Evolutionary conservation across 163 green algal genomes (phyloP), one percentile per base, ranked within the genome.

Genomic region (Chlorella variabilis): DNA sequence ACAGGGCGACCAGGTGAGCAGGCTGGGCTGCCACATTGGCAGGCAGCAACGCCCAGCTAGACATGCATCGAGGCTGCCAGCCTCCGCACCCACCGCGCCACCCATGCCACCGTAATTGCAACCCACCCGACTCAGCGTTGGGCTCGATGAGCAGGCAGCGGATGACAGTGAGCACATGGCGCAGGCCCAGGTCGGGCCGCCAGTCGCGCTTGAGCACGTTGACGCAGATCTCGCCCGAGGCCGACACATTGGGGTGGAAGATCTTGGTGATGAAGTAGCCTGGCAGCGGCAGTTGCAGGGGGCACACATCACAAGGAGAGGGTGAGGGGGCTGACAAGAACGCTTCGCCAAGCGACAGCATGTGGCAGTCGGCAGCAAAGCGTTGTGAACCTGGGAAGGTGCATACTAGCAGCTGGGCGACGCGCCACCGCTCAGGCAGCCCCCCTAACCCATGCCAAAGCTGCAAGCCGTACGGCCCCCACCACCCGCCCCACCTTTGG

Each of bases 191-290:
- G 87, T 87, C 69, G 81, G 84, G 75, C 62, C 85, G 93, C 95
- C 95, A 98, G 87, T 98, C 95, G 39, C 91, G 92, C 86, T 99
- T 99, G 9, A 99, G 91, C 31, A 98, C 96, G 80, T 99, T 99
- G 29, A 99, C 97, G 56, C 97, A 99, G 75, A 99, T 98, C 65
- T 99, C 97, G 4, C 97, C 97, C 5, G 73, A 74, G 29, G 95
- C 90, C 15, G 91, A 94, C 11, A 99, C 91, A 81, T 99, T 99
- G 13, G 97, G 97, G 83, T 99, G 97, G 79, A 99, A 99, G 31
- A 96, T 93, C 71, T 94, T 95, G 27, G 93, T 97, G 4, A 92
- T 48, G 75, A 98, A 98, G 79, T 89, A 96, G 48, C 97, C 92
- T 96, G 89, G 39, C 6, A 2, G 21, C 21, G 48, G 25, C 36